phyloP scores from a whole-genome alignment of 169 alveolate species.

The Blepharisma undulans region DNA sequence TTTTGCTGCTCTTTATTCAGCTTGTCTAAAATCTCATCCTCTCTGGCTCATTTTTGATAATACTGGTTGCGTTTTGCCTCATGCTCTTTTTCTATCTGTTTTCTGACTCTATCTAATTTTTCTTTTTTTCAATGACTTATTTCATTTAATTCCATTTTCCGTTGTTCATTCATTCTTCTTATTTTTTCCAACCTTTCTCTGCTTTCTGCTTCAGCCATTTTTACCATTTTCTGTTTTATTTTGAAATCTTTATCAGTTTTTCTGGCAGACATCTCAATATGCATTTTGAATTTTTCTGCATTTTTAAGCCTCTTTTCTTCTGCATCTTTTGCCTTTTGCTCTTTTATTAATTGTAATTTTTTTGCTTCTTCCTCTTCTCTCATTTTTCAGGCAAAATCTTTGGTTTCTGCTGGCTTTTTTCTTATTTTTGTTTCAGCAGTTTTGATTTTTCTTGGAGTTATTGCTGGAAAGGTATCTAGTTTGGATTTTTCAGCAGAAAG shows the following conservation, averaged over 20 bases:
- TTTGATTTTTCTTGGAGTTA: neutral
- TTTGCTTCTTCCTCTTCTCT: neutral
- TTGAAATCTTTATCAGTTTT: neutral
- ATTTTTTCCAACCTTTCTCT: neutral
- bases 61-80: neutral
- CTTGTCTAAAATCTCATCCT: neutral
- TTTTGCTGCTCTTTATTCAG: neutral
- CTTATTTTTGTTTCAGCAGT: neutral
- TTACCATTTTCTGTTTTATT: neutral
- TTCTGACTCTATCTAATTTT: neutral
- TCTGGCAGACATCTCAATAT: neutral
- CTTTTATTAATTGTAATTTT: neutral
- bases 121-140: neutral
- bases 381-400: neutral
- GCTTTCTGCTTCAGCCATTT: neutral
- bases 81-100: neutral
- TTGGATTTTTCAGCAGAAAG: neutral
- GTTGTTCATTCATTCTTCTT: neutral
- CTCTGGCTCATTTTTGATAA: neutral
- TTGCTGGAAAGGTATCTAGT: neutral
- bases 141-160: neutral
- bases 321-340: neutral
- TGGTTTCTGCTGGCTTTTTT: neutral
- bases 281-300: neutral
- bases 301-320: neutral